These are phyloP conservation scores for Anastatica hierochuntica DNA, from an alignment of 345 rosid genomes.

Conservation along the genomic window DNA sequence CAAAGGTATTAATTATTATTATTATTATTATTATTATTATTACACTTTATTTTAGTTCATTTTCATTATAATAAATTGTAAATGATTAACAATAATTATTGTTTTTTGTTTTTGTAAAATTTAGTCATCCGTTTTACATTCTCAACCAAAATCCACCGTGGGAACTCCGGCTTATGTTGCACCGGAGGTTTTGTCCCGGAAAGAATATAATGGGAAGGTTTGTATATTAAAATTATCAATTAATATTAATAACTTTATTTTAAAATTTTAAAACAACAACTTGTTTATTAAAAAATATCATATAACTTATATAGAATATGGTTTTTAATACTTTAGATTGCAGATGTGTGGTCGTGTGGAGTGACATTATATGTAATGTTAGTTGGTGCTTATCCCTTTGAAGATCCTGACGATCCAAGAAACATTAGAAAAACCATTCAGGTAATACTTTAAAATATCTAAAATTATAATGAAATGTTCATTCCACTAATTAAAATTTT, in stretches of 20 bases:
- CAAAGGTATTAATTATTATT: constrained; percentile 64
- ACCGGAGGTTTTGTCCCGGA: constrained; percentile 57
- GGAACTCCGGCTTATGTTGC: too few species aligned
- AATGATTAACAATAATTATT: background rate
- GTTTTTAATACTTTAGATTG: constrained; percentile 31
- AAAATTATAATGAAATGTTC: constrained; percentile 5
- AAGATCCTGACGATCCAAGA: constrained; percentile 69
- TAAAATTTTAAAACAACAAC: constrained; percentile 4
- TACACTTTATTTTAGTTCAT: background rate
- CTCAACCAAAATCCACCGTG: constrained; percentile 94
- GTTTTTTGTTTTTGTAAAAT: background rate
- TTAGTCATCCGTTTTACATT: constrained; percentile 76
- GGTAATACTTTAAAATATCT: constrained; percentile 17
- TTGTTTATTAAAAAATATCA: constrained; percentile 5
- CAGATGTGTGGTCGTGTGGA: constrained; percentile 91
- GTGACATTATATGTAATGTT: constrained; percentile 80
- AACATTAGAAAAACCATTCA: constrained; percentile 70
- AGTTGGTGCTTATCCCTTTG: constrained; percentile 82
- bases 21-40: too few species aligned
- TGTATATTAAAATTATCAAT: background rate
- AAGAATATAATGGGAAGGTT: constrained; percentile 86
- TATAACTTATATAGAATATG: background rate
- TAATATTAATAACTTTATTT: background rate
- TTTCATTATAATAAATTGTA: too few species aligned
- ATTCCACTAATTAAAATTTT: background rate